Conservation (phyloP, 73 alveolate species). For the Paramecium pentaurelia region DNA sequence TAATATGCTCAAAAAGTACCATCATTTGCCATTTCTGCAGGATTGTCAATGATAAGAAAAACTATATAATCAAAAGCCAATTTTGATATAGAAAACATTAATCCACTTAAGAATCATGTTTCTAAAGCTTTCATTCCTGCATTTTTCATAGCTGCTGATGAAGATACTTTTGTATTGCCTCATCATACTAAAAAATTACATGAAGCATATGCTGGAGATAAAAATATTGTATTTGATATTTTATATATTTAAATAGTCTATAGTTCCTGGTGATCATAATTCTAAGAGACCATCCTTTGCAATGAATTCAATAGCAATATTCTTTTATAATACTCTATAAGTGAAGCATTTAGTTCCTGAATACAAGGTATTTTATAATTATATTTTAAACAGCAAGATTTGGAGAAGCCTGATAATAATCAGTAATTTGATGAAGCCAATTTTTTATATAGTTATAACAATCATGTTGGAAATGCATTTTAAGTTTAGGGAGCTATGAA, state of each 20-base stretch:
- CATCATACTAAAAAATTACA: constrained; percentile 90
- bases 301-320: constrained; percentile 71
- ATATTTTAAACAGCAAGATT: background rate
- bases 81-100: constrained; percentile 84
- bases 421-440: background rate
- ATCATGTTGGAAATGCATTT: background rate
- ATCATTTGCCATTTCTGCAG: constrained; percentile 63
- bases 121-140: constrained; percentile 89
- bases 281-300: constrained; percentile 71
- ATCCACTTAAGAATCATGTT: constrained; percentile 86
- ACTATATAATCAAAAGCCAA: constrained; percentile 81
- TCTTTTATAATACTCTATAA: constrained; percentile 66
- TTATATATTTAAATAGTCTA: constrained; percentile 9
- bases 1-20: constrained; percentile 64
- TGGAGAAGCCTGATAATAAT: background rate
- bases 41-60: constrained; percentile 77
- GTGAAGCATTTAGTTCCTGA: constrained; percentile 55
- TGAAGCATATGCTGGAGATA: constrained; percentile 97
- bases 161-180: constrained; percentile 94
- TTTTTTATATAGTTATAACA: background rate
- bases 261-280: constrained; percentile 82
- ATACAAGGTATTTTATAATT: background rate
- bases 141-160: constrained; percentile 83
- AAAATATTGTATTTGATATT: constrained; percentile 61
- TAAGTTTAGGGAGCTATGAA: constrained; percentile 6